A percentile compares a stretch with the other conserved stretches of the same genome.
phyloP scores from a whole-genome alignment of 345 rosid species.

The Eutrema yunnanense region DNA sequence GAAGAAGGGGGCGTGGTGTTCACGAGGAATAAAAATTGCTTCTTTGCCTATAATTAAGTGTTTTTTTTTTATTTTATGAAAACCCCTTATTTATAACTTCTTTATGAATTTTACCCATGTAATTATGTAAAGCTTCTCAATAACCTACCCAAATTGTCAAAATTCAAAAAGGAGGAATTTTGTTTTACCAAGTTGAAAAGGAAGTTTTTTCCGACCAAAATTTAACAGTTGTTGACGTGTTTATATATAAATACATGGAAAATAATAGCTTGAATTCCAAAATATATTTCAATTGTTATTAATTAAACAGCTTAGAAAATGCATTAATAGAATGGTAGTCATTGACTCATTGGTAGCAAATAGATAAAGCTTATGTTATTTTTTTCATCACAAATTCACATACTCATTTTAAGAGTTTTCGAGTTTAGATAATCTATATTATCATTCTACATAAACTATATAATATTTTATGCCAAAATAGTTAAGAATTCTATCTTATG shows the following conservation, averaged over 20 bases:
- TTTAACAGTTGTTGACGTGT: neutral
- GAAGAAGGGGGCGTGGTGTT: slow-evolving; percentile 20
- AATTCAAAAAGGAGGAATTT: too few relatives aligned
- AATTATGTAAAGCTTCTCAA: neutral
- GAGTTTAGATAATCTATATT: too few relatives aligned
- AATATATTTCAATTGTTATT: neutral
- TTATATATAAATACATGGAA: neutral
- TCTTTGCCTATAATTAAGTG: neutral
- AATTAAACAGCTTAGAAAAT: neutral
- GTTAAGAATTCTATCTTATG: neutral
- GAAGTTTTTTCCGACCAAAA: neutral
- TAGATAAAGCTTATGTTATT: neutral
- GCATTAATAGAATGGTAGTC: neutral
- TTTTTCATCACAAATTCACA: neutral
- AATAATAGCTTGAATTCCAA: neutral
- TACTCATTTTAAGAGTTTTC: neutral
- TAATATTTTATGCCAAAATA: neutral
- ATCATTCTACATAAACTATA: neutral
- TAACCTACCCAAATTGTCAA: neutral
- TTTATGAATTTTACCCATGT: neutral
- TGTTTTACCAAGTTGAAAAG: neutral
- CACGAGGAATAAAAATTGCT: slow-evolving; percentile 16
- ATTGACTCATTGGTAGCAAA: neutral
- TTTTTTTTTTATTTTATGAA: neutral
- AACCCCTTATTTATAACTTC: neutral